These are phyloP conservation scores for Kluyveromyces aestuarii DNA, from an alignment of 805 yeast genomes.

Conservation along the genomic window DNA sequence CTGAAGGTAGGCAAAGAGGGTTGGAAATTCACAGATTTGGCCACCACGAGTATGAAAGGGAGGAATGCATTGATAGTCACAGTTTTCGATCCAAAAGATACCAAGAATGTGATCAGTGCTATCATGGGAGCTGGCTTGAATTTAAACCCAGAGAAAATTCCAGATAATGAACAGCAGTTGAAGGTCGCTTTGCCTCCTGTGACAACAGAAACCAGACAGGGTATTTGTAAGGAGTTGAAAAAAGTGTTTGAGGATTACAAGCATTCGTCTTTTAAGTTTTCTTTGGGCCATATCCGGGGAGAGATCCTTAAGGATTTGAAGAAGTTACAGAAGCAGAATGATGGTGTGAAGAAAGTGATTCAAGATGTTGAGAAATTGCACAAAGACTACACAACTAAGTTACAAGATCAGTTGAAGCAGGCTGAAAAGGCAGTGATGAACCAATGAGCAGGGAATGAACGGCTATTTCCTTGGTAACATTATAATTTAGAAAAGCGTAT, in stretches of 20 bases:
- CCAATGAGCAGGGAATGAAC: constrained; percentile 2
- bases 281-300: constrained; percentile 50
- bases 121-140: constrained; percentile 61
- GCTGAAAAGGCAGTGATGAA: constrained; percentile 39
- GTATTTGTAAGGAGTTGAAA: constrained; percentile 52
- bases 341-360: constrained; percentile 44
- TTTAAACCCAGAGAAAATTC: constrained; percentile 72
- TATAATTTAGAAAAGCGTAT: too few relatives aligned
- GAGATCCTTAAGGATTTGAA: constrained; percentile 49
- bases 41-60: constrained; percentile 64
- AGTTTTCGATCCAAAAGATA: constrained; percentile 73
- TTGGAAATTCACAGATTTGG: constrained; percentile 49
- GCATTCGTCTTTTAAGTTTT: constrained; percentile 38
- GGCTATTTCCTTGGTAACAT: background rate
- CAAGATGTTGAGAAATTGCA: constrained; percentile 60
- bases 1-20: constrained; percentile 42
- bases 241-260: constrained; percentile 55
- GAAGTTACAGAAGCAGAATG: constrained; percentile 42
- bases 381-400: constrained; percentile 51
- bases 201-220: constrained; percentile 55
- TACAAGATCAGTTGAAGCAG: constrained; percentile 45
- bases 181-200: constrained; percentile 68
- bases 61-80: constrained; percentile 61
- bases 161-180: constrained; percentile 62
- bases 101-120: constrained; percentile 60